Conservation (phyloP, 768 basidiomycete genomes). For the Chalciporus piperatus region DNA sequence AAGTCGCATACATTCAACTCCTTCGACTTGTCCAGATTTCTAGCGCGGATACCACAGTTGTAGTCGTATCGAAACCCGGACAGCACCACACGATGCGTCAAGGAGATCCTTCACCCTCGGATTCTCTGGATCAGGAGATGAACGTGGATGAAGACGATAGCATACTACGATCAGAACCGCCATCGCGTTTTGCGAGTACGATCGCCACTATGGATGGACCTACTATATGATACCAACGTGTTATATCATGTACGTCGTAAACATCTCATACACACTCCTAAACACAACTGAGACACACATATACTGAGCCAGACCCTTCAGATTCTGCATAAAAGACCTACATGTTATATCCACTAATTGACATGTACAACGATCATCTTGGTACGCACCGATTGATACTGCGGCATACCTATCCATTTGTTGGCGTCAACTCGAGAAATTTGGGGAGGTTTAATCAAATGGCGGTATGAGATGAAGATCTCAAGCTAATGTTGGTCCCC, state of each 20-base stretch:
- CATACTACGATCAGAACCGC: slow-evolving; percentile 26
- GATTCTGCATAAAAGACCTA: too few species aligned
- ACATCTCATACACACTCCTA: too few species aligned
- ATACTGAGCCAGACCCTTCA: too few species aligned
- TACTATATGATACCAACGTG: slow-evolving; percentile 12
- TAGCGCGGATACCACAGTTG: slow-evolving; percentile 45
- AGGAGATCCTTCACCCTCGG: slow-evolving; percentile 2
- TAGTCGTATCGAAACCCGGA: slow-evolving; percentile 58
- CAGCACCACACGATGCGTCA: slow-evolving; percentile 43
- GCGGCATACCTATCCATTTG: too few species aligned
- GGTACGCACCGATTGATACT: too few species aligned
- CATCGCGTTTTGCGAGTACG: slow-evolving; percentile 36
- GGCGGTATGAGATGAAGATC: too few species aligned
- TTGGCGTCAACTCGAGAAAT: too few species aligned
- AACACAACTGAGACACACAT: too few species aligned
- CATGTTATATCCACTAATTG: too few species aligned
- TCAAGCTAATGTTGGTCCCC: too few species aligned
- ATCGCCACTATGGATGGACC: slow-evolving; percentile 38
- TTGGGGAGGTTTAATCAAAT: too few species aligned
- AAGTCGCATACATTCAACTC: slow-evolving; percentile 64
- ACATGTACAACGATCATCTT: too few species aligned
- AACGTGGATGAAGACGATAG: slow-evolving; percentile 26
- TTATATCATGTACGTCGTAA: not conserved
- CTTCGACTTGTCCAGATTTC: slow-evolving; percentile 77
- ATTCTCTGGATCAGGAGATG: slow-evolving; percentile 25